A percentile compares a stretch with the other conserved stretches of the same genome.
Evolutionary conservation across 306 rosid species (phyloP).

Genomic region (Fragaria ananassa): DNA sequence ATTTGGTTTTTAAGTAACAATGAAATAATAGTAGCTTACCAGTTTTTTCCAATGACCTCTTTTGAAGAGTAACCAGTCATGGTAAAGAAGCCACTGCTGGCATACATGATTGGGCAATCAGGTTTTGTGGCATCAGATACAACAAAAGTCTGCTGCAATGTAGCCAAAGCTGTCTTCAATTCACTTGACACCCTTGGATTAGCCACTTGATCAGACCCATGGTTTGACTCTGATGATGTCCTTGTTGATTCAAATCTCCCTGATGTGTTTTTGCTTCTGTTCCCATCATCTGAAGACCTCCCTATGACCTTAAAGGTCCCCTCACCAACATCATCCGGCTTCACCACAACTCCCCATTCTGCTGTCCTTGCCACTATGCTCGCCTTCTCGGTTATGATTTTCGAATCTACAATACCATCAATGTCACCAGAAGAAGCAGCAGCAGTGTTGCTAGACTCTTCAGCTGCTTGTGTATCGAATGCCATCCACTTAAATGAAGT

Average conservation of each 20-base stretch:
- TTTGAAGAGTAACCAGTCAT: conserved; percentile 89
- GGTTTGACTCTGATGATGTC: conserved; percentile 55
- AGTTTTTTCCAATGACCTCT: conserved; percentile 87
- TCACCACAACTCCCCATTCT: conserved; percentile 78
- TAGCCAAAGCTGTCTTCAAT: conserved; percentile 65
- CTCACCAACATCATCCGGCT: conserved; percentile 40
- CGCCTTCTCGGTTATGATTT: conserved; percentile 40
- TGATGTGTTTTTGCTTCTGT: conserved; percentile 35
- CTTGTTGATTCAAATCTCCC: conserved; percentile 49
- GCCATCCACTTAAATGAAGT: conserved; percentile 75
- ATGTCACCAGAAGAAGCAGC: neutral
- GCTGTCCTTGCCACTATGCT: conserved; percentile 60
- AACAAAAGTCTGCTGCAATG: conserved; percentile 82
- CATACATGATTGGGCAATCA: conserved; percentile 83
- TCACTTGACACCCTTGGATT: conserved; percentile 74
- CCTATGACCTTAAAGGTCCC: conserved; percentile 37
- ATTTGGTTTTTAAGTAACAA: neutral
- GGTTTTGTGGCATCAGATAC: conserved; percentile 93
- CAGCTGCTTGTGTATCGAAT: conserved; percentile 37
- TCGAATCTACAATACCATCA: neutral
- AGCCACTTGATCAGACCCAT: conserved; percentile 34
- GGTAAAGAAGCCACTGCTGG: conserved; percentile 71
- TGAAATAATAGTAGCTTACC: conserved; percentile 41
- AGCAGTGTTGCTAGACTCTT: conserved; percentile 5
- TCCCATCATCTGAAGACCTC: conserved; percentile 40